Base-by-base conservation (phyloP, 1,139 yeast genomes). In the Hansenula anomala region DNA sequence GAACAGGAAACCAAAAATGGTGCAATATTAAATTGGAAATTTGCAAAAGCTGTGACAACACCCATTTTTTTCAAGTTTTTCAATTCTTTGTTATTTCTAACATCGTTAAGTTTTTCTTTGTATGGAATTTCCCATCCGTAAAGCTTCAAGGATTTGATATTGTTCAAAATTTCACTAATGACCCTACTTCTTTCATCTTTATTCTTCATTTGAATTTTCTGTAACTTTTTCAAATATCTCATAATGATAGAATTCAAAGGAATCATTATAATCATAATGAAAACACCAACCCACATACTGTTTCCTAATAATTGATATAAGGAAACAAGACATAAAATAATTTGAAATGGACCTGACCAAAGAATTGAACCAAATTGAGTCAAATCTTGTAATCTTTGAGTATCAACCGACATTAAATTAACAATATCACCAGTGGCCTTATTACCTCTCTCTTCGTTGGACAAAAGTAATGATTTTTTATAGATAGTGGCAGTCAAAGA, bases 281-380 rank as follows among this genome's bases (percentile, higher is more conserved):
- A 64, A 22, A 92, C 96, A 62, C 98, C 98, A 33, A 95, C 85
- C 97, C 97, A 90, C 97, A 92, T 92, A 23, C 95, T 75, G 49
- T 83, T 79, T 28, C 97, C 97, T 42, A 92, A 67, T 43, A 92
- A 64, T 9, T 77, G 74, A 60, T 92, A 78, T 41, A 92, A 69
- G 4, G 95, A 84, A 41, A 72, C 63, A 51, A 92, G 71, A 70
- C 97, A 92, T 43, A 92, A 66, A 32, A 75, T 52, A 52, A 92
- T 81, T 66, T 92, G 98, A 66, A 90, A 87, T 3, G 98, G 98
- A 34, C 97, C 97, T 1, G 97, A 89, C 96, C 97, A 90, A 38
- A 88, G 71, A 44, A 90, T 75, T 57, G 89, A 90, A 46, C 92
- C 80, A 62, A 85, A 83, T 58, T 89, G 95, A 31, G 87, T 79